Evolutionary conservation across 371 early-diverging fungal genomes (phyloP).

Genomic region (Mortierella sp.): DNA sequence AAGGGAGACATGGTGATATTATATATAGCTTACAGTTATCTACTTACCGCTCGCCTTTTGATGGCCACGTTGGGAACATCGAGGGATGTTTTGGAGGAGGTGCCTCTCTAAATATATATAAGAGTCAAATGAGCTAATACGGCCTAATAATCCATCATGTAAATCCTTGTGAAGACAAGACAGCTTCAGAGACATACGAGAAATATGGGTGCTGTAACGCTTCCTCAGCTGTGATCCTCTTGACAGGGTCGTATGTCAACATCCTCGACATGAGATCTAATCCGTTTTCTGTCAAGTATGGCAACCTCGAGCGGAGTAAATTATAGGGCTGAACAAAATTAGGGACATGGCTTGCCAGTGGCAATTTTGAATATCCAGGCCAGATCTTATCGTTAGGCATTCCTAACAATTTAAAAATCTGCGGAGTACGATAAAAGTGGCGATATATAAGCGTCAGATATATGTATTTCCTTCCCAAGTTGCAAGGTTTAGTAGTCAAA

Average conservation of each 20-base stretch:
- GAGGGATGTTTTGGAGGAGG: conserved; percentile 94
- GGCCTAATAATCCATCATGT: neutral
- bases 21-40: neutral
- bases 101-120: conserved; percentile 67
- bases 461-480: neutral
- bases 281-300: conserved; percentile 83
- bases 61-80: conserved; percentile 96
- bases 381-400: conserved; percentile 78
- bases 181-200: conserved; percentile 58
- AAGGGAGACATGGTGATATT: neutral
- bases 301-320: conserved; percentile 72
- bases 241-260: conserved; percentile 90
- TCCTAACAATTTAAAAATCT: conserved; percentile 83
- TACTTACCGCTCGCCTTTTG: conserved; percentile 72
- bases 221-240: conserved; percentile 89
- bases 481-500: neutral
- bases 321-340: conserved; percentile 70
- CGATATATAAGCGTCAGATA: neutral
- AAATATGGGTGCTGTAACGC: conserved; percentile 91
- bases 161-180: neutral
- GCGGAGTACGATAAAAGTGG: neutral
- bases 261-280: conserved; percentile 84
- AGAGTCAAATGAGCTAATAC: neutral
- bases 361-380: conserved; percentile 79
- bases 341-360: conserved; percentile 79